Conservation (phyloP, 306 rosid species). For the Rosa persica region DNA sequence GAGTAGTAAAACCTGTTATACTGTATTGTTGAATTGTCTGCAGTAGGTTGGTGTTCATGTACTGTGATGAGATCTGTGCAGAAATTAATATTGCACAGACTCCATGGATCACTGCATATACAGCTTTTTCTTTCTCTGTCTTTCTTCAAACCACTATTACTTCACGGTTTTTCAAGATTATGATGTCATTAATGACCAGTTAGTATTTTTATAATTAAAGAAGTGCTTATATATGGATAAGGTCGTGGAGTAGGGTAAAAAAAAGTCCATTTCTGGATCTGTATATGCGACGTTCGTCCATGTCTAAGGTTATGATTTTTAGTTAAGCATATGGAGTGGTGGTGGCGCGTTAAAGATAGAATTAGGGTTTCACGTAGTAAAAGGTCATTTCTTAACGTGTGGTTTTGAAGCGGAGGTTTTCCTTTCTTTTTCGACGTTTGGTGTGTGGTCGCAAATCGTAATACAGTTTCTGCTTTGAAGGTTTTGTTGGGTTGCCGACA, state of each 20-base stretch:
- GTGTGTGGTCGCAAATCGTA: neutral
- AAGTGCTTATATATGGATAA: neutral
- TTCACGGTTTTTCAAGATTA: slow-evolving; percentile 1
- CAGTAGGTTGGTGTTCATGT: neutral
- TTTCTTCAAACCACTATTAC: neutral
- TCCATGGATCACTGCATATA: neutral
- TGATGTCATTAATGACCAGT: neutral
- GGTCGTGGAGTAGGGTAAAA: neutral
- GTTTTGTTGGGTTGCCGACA: neutral
- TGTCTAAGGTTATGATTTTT: neutral
- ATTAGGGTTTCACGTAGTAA: slow-evolving; percentile 43
- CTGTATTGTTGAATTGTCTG: neutral
- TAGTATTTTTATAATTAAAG: neutral
- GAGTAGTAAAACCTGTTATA: neutral
- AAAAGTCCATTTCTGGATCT: slow-evolving; percentile 25
- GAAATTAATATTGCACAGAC: neutral
- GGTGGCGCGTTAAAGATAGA: neutral
- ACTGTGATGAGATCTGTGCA: slow-evolving; percentile 7
- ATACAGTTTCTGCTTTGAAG: slow-evolving; percentile 8
- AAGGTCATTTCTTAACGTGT: neutral
- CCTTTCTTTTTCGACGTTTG: neutral
- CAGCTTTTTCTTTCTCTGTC: neutral
- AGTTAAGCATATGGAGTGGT: neutral
- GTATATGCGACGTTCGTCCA: neutral
- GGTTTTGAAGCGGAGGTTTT: slow-evolving; percentile 10